Percentiles rank a stretch among this genome's conserved stretches.
These are phyloP conservation scores for Fusarium papillatum DNA, from an alignment of 2,329 filamentous ascomycete genomes.

Conservation along the genomic window DNA sequence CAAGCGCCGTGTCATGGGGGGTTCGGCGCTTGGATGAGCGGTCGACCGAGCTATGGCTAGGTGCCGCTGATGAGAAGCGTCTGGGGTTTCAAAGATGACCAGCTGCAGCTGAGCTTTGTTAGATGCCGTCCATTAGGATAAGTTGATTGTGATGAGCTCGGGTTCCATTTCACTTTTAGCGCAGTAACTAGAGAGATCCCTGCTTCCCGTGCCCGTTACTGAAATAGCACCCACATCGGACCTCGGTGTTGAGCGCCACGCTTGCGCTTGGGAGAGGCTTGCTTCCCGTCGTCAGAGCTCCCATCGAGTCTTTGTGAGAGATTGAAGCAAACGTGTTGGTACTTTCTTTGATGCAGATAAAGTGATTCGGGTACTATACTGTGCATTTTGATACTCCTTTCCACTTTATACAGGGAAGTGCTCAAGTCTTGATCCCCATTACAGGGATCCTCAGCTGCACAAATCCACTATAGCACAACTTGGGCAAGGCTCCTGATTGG, in stretches of 20 bases:
- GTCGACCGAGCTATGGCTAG: neutral
- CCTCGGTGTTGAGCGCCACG: neutral
- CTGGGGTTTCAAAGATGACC: neutral
- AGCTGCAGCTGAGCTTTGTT: neutral
- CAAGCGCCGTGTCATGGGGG: conserved; percentile 9
- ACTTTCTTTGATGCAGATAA: neutral
- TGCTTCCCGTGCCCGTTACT: conserved; percentile 1
- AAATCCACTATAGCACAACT: neutral
- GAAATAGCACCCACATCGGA: neutral
- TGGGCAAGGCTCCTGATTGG: neutral
- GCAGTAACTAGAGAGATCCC: neutral
- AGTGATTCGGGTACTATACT: neutral
- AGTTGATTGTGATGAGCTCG: neutral
- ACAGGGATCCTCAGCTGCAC: neutral
- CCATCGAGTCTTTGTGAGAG: neutral
- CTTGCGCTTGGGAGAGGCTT: neutral
- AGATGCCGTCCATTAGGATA: neutral
- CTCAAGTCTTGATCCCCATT: neutral
- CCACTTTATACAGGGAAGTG: neutral
- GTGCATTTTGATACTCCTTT: neutral
- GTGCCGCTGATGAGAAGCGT: conserved; percentile 1
- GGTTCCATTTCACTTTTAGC: neutral
- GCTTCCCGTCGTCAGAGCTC: neutral
- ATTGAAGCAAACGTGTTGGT: neutral
- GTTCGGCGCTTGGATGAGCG: neutral